Percentiles rank a stretch among this genome's conserved stretches.
Conservation (phyloP, 78 protist species). For the Polysphondylium violaceum region DNA sequence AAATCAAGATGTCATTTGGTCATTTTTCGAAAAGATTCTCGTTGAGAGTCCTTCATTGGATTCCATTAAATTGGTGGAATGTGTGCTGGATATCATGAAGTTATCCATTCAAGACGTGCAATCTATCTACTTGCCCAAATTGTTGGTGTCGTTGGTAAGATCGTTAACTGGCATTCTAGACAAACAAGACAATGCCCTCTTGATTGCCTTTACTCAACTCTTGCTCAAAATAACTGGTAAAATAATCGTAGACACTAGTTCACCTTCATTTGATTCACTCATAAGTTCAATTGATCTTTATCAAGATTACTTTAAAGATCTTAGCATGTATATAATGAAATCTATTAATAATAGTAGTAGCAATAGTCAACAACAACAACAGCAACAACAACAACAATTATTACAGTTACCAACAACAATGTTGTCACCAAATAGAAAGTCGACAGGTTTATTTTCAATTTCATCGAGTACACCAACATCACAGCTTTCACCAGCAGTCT, state of each 20-base stretch:
- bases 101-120: slow-evolving; percentile 69
- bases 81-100: slow-evolving; percentile 42
- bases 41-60: background rate
- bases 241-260: slow-evolving; percentile 24
- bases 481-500: slow-evolving; percentile 11
- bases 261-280: background rate
- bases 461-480: background rate
- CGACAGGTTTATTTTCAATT: too few relatives aligned
- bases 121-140: slow-evolving; percentile 27
- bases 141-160: slow-evolving; percentile 16
- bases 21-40: background rate
- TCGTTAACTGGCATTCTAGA: background rate
- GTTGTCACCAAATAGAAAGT: too few relatives aligned
- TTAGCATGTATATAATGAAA: slow-evolving; percentile 6
- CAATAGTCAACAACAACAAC: background rate
- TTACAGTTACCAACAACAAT: slow-evolving; percentile 1
- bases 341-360: background rate
- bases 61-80: slow-evolving; percentile 30
- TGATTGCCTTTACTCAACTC: slow-evolving; percentile 47
- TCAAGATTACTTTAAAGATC: slow-evolving; percentile 47
- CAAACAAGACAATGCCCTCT: slow-evolving; percentile 19
- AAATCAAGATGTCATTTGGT: slow-evolving; percentile 52
- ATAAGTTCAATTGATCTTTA: slow-evolving; percentile 18
- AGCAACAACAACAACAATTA: background rate
- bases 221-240: slow-evolving; percentile 46